Conservation (phyloP, 164 flowering plant genomes). For the Tetracentron sinense region DNA sequence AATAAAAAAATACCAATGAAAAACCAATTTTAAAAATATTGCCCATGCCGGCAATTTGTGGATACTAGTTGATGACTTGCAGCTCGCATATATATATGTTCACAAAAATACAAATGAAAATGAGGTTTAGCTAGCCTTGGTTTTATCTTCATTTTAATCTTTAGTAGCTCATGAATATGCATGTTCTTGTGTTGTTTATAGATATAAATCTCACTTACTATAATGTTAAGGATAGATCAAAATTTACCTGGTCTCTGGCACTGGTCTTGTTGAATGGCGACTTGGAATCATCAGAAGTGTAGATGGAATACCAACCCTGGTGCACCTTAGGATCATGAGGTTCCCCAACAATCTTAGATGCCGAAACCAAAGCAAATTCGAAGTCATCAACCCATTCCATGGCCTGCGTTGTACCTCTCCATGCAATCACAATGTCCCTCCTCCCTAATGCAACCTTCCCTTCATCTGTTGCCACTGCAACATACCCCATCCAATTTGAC, state of each 20-base stretch:
- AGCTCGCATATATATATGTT: no score
- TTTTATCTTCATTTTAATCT: no score
- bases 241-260: constrained; percentile 48
- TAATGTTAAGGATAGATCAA: neutral
- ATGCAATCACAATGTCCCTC: constrained; percentile 42
- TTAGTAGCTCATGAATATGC: no score
- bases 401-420: constrained; percentile 38
- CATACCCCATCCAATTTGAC: constrained; percentile 29
- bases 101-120: no score
- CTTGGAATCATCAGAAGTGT: constrained; percentile 35
- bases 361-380: constrained; percentile 28
- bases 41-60: no score
- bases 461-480: constrained; percentile 14
- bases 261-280: constrained; percentile 38
- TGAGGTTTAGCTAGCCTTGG: no score
- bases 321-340: constrained; percentile 21
- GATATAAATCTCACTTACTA: no score
- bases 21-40: no score
- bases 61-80: no score
- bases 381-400: constrained; percentile 44
- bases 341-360: constrained; percentile 17
- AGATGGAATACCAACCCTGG: constrained; percentile 38
- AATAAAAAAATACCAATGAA: no score
- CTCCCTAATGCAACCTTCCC: constrained; percentile 27
- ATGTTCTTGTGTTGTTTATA: no score